Base-by-base conservation (phyloP, 495 filamentous ascomycete genomes). In the Trichoderma parareesei region DNA sequence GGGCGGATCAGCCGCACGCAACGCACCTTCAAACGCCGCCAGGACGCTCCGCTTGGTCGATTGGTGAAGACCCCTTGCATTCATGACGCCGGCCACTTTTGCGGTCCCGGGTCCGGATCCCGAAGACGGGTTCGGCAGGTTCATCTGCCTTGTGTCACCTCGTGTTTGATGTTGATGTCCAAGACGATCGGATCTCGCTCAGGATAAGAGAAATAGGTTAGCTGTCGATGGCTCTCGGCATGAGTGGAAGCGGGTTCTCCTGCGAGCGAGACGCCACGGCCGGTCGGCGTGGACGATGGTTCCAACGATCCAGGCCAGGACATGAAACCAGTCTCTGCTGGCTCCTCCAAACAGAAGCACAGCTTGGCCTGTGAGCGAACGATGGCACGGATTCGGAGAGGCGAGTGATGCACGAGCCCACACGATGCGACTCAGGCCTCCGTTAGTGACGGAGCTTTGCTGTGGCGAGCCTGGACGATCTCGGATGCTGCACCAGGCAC, bases 11-110 rank as follows among this genome's bases (percentile, higher is more conserved):
- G 62, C 37, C 63, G 49, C 13, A 64, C 53, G 33, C 13, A 64
- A 66, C 76, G 74, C 85, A 92, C 90, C 90, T 82, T 93, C 89
- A 77, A 91, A 90, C 66, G 85, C 84, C 67, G 86, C 84, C 79
- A 90, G 88, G 68, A 90, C 84, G 69, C 81, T 88, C 75, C 86
- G 82, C 79, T 91, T 91, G 67, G 90, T 77, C 66, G 75, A 82
- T 72, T 87, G 27, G 27, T 27, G 83, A 66, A 73, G 82, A 60
- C 75, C 70, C n/a, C 70, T 68, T 44, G 74, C 70, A 62, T 43
- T 61, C 14, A 20, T 27, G 9, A 20, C 16, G 38, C 60, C 18
- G 38, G 38, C 60, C 4, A 16, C 42, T 8, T 43, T 43, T 14
- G 18, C 60, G 60, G 60, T 35, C 4, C 38, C 40, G 20, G 64